Percentiles rank a stretch among this genome's conserved stretches.
Evolutionary conservation across 169 alveolate species (phyloP).

Genomic region (Plasmodium billcollinsi): DNA sequence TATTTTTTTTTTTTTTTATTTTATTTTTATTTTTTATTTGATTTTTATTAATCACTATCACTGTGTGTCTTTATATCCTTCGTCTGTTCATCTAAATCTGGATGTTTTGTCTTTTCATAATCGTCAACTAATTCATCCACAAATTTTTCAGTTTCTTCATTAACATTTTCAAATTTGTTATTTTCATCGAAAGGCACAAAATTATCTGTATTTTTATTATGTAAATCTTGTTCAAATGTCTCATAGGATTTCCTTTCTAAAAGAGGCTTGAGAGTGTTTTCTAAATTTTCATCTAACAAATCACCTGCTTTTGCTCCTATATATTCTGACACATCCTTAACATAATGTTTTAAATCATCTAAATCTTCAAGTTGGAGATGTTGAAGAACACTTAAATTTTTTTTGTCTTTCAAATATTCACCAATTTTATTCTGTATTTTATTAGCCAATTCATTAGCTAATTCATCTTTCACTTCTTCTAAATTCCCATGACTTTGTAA

Average conservation of each 20-base stretch:
- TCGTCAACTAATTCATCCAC: constrained; percentile 37
- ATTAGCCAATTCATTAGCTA: constrained; percentile 62
- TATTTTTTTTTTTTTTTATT: no score
- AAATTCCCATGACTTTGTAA: constrained; percentile 19
- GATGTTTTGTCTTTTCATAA: constrained; percentile 21
- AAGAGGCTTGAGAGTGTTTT: constrained; percentile 50
- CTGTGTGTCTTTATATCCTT: constrained; percentile 44
- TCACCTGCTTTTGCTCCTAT: constrained; percentile 55
- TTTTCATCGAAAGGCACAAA: constrained; percentile 1
- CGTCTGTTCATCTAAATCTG: constrained; percentile 11
- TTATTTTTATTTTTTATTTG: neutral
- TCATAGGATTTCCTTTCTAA: constrained; percentile 18
- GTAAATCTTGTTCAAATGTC: constrained; percentile 9
- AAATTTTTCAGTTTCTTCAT: constrained; percentile 40
- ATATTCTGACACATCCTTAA: constrained; percentile 36
- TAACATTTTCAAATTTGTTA: neutral
- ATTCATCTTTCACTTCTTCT: constrained; percentile 49
- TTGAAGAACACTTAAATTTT: constrained; percentile 9
- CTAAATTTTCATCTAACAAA: constrained; percentile 36
- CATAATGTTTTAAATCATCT: constrained; percentile 42
- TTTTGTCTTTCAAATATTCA: constrained; percentile 29
- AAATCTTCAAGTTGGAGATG: constrained; percentile 18
- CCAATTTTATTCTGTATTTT: constrained; percentile 37
- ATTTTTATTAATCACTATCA: constrained; percentile 1
- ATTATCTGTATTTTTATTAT: neutral